Percentiles rank a stretch among this genome's conserved stretches.
These are phyloP conservation scores for Colletotrichum costaricense DNA, from an alignment of 2,329 filamentous ascomycete genomes.

Conservation along the genomic window DNA sequence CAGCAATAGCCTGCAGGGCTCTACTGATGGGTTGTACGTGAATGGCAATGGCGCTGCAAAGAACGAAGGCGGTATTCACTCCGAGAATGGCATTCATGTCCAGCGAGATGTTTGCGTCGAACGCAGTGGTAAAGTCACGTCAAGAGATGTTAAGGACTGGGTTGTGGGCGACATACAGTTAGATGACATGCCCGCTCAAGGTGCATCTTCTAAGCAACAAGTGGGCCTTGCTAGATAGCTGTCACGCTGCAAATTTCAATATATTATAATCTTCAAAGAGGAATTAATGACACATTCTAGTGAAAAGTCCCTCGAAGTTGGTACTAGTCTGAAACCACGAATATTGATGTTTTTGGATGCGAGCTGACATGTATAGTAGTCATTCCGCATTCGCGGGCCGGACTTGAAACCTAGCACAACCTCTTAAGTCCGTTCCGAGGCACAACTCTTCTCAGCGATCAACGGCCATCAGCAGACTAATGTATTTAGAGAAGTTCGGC, in stretches of 20 bases:
- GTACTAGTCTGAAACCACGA: not conserved
- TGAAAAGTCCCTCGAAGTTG: not conserved
- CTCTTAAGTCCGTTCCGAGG: not conserved
- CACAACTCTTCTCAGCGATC: not conserved
- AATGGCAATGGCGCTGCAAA: not conserved
- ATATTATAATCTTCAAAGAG: not conserved
- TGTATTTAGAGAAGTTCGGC: not conserved
- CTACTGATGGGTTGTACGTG: not conserved
- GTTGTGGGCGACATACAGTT: not conserved
- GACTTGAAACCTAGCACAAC: not conserved
- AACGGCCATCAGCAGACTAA: not conserved
- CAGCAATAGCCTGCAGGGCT: not conserved
- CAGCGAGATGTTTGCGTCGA: not conserved
- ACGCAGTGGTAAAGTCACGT: not conserved
- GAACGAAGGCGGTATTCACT: not conserved
- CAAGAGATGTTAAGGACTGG: not conserved
- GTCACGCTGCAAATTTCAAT: not conserved
- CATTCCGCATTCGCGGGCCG: not conserved
- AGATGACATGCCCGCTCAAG: not conserved
- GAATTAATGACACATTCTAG: fast-evolving
- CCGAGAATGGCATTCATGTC: not conserved
- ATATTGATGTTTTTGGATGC: not conserved
- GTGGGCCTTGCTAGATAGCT: not conserved
- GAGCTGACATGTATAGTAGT: not conserved
- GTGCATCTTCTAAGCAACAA: not conserved